Conservation (phyloP, 1,284 basidiomycete genomes). For the Megacollybia platyphylla region DNA sequence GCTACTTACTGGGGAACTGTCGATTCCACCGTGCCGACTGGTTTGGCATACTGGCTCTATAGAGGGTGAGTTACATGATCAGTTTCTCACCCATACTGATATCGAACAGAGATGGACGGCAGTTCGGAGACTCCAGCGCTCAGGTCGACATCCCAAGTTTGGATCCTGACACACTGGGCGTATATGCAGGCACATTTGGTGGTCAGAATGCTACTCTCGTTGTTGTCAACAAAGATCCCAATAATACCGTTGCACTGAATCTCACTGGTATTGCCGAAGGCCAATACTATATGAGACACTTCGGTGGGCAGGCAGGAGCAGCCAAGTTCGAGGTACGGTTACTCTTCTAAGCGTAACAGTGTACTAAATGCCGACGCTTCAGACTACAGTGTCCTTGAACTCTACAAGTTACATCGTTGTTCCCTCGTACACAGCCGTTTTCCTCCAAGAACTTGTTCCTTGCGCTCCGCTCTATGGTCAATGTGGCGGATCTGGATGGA, state of each 20-base stretch:
- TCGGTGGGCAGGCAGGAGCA: slow-evolving; percentile 32
- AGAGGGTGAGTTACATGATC: slow-evolving; percentile 22
- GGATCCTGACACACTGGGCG: slow-evolving; percentile 24
- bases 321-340: slow-evolving; percentile 34
- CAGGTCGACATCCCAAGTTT: slow-evolving; percentile 26
- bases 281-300: slow-evolving; percentile 34
- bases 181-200: slow-evolving; percentile 28
- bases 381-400: not conserved
- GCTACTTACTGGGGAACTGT: slow-evolving; percentile 38
- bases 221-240: slow-evolving; percentile 35
- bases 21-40: slow-evolving; percentile 27
- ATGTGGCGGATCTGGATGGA: too few relatives aligned
- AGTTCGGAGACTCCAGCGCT: slow-evolving; percentile 27
- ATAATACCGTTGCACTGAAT: slow-evolving; percentile 21
- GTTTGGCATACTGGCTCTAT: slow-evolving; percentile 38
- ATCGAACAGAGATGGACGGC: slow-evolving; percentile 23
- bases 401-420: not conserved
- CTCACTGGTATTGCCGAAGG: slow-evolving; percentile 29
- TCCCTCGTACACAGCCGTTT: not conserved
- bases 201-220: slow-evolving; percentile 25
- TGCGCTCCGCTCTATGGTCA: too few relatives aligned
- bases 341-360: not conserved
- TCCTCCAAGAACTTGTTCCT: not conserved
- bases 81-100: not conserved
- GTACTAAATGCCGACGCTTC: not conserved